A percentile compares a stretch with the other conserved stretches of the same genome.
phyloP scores from a whole-genome alignment of 371 early-diverging fungal species.

The Globomyces sp. region DNA sequence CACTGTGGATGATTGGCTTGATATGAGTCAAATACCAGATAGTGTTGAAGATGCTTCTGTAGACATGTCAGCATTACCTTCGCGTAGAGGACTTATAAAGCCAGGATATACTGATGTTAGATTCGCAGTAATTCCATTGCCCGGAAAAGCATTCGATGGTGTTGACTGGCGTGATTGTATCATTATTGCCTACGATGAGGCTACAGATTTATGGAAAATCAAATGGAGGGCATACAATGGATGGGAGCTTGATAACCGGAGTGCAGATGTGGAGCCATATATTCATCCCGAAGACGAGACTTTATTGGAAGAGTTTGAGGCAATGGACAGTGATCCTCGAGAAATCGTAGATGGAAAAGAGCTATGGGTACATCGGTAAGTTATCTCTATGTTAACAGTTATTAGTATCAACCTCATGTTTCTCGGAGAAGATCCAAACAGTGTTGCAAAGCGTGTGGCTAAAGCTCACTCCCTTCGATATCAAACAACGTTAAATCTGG shows the following conservation, averaged over 20 bases:
- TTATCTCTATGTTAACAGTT: not conserved
- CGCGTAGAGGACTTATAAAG: not conserved
- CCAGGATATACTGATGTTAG: conserved; percentile 7
- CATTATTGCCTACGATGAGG: conserved; percentile 39
- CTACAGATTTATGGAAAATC: conserved; percentile 40
- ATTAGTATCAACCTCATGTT: conserved; percentile 48
- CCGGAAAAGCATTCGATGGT: conserved; percentile 39
- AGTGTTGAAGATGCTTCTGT: not conserved
- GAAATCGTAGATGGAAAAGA: conserved; percentile 29
- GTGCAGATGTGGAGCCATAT: not conserved
- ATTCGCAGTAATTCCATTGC: conserved; percentile 44
- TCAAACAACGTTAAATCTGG: conserved; percentile 34
- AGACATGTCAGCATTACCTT: not conserved
- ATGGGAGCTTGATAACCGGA: conserved; percentile 35
- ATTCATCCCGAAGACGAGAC: conserved; percentile 20
- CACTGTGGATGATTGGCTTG: conserved; percentile 48
- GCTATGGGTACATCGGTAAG: conserved; percentile 41
- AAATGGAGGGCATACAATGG: conserved; percentile 36
- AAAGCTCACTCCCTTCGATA: conserved; percentile 37
- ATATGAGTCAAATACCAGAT: conserved; percentile 28
- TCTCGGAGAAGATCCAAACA: conserved; percentile 51
- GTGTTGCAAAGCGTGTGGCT: conserved; percentile 45
- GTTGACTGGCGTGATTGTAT: conserved; percentile 44
- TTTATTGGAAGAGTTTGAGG: conserved; percentile 21
- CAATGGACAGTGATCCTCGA: conserved; percentile 17